phyloP scores from a whole-genome alignment of 108 stramenopile species.

The Craspedostauros australis region DNA sequence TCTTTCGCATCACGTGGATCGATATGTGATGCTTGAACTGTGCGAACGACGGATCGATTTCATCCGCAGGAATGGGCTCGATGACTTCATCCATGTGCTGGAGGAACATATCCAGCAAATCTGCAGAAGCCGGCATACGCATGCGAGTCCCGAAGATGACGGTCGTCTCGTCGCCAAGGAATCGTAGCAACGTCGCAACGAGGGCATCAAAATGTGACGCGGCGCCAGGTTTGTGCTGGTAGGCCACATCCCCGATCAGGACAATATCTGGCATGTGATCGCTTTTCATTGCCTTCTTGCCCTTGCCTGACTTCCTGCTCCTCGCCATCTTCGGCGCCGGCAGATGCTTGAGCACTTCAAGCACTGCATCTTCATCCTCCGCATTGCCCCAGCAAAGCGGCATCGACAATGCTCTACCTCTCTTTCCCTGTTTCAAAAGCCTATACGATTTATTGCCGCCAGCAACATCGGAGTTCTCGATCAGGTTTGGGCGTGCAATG shows the following conservation, averaged over 20 bases:
- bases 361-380: constrained; percentile 27
- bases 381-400: constrained; percentile 44
- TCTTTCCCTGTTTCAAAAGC: constrained; percentile 23
- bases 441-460: constrained; percentile 17
- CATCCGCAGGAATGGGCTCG: constrained; percentile 39
- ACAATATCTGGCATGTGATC: constrained; percentile 32
- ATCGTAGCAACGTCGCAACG: constrained; percentile 31
- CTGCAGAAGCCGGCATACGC: constrained; percentile 45
- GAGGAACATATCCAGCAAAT: constrained; percentile 35
- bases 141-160: constrained; percentile 52
- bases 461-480: constrained; percentile 21
- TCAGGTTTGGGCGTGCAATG: constrained; percentile 33
- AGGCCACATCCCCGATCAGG: constrained; percentile 52
- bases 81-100: constrained; percentile 43
- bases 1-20: constrained; percentile 34
- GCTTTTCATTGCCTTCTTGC: not conserved
- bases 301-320: not conserved
- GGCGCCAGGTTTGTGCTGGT: constrained; percentile 50
- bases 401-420: constrained; percentile 26
- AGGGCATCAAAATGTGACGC: constrained; percentile 52
- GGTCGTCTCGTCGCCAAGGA: constrained; percentile 25
- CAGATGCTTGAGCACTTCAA: constrained; percentile 5
- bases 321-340: constrained; percentile 2
- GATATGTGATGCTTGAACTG: constrained; percentile 48
- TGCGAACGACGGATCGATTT: constrained; percentile 38